A percentile compares a stretch with the other conserved stretches of the same genome.
phyloP scores from a whole-genome alignment of 2,329 filamentous ascomycete genomes.

The Pseudogymnoascus sp. region DNA sequence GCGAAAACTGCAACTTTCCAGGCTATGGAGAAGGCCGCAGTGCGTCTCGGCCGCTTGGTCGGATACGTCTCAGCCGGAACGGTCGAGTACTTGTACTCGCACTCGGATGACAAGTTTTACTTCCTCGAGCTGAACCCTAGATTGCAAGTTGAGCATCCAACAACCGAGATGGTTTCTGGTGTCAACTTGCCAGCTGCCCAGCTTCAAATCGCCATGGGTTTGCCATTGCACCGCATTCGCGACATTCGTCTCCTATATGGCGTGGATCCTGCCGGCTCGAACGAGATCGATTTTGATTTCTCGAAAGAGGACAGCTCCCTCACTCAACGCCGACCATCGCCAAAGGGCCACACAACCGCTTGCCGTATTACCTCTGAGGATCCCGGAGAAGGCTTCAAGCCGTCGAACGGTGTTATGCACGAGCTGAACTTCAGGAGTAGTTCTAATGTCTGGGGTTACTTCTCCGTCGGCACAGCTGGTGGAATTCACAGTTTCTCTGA shows the following conservation, averaged over 20 bases:
- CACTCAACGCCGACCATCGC: slow-evolving; percentile 80
- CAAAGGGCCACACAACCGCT: slow-evolving; percentile 94
- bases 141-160: slow-evolving; percentile 99
- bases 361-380: slow-evolving; percentile 99
- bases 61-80: slow-evolving; percentile 98
- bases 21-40: slow-evolving; percentile 92
- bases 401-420: slow-evolving; percentile 97
- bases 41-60: slow-evolving; percentile 86
- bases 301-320: slow-evolving; percentile 73
- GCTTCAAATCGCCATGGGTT: slow-evolving; percentile 97
- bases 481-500: slow-evolving; percentile 99
- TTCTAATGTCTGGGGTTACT: slow-evolving; percentile 99
- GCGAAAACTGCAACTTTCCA: slow-evolving; percentile 84
- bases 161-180: slow-evolving; percentile 97
- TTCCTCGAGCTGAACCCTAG: slow-evolving; percentile 97
- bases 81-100: slow-evolving; percentile 97
- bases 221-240: slow-evolving; percentile 87
- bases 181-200: slow-evolving; percentile 96
- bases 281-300: slow-evolving; percentile 95
- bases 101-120: slow-evolving; percentile 97
- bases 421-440: slow-evolving; percentile 98
- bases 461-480: slow-evolving; percentile 93
- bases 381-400: slow-evolving; percentile 98
- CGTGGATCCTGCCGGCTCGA: slow-evolving; percentile 77
- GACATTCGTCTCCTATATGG: slow-evolving; percentile 96